A percentile compares a stretch with the other conserved stretches of the same genome.
These are phyloP conservation scores for Corchorus capsularis DNA, from an alignment of 345 rosid species.

Conservation along the genomic window DNA sequence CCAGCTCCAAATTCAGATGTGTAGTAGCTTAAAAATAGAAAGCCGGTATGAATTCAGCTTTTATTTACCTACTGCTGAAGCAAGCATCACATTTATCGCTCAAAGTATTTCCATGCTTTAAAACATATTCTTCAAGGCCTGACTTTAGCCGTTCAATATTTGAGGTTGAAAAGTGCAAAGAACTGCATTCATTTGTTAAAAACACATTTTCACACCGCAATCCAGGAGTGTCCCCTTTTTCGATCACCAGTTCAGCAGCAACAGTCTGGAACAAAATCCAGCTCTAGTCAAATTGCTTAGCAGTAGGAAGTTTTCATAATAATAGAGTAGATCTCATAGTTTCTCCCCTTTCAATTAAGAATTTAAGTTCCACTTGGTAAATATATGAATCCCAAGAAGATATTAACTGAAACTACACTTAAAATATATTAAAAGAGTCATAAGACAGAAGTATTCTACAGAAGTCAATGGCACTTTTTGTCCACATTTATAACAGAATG, in stretches of 20 bases:
- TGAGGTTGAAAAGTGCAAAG: slow-evolving; percentile 46
- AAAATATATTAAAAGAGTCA: not conserved
- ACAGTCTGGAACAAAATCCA: slow-evolving; percentile 52
- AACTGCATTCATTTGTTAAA: slow-evolving; percentile 48
- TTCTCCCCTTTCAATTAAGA: not conserved
- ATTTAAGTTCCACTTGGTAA: not conserved
- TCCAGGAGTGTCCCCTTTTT: slow-evolving; percentile 44
- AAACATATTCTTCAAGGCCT: slow-evolving; percentile 77
- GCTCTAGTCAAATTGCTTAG: not conserved
- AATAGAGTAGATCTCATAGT: not conserved
- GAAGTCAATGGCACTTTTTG: not conserved
- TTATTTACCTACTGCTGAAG: slow-evolving; percentile 51
- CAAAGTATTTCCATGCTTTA: slow-evolving; percentile 57
- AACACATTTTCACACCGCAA: slow-evolving; percentile 49
- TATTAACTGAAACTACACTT: not conserved
- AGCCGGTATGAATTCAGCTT: not conserved
- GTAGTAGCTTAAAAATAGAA: slow-evolving; percentile 16
- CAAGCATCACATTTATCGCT: slow-evolving; percentile 47
- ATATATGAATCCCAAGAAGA: not conserved
- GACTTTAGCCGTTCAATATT: slow-evolving; percentile 64
- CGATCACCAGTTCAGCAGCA: slow-evolving; percentile 64
- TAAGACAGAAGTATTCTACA: not conserved
- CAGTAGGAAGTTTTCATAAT: not conserved
- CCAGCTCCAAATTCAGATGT: not conserved
- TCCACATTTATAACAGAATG: not conserved